Evolutionary conservation across 441 rosid species (phyloP), one percentile per base, ranked within the genome.

Genomic region (Populus hybrid): DNA sequence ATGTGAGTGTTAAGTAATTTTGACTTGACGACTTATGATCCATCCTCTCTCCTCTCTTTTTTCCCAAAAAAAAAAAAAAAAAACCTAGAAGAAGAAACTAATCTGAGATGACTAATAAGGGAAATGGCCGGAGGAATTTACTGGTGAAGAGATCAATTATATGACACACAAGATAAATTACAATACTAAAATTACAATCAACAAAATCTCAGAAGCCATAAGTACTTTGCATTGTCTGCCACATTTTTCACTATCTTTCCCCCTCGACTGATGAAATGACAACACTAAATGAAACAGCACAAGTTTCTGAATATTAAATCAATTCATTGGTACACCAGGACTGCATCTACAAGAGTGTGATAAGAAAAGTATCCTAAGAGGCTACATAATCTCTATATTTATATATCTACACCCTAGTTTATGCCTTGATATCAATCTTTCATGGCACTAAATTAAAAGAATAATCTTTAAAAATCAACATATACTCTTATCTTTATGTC

Each of bases 161-260:
- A 50, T 33, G 20, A 66, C 35, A 56, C 28, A 59, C 12, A 29
- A 26, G 33, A 75, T 64, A 64, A 11, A 28, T 10, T 68, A 53
- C 21, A 18, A 53, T 53, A 6, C 64, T n/a, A 9, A 21, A 59
- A 8, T n/a, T 9, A 10, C 2, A 50, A 28, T 68, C 28, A 69
- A 38, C 20, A 29, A 33, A 33, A 73, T 73, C 20, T 33, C n/a
- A 35, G 9, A 33, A 73, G 23, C n/a, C 36, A 73, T 35, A 29
- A 79, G 56, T 29, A 65, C 77, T 68, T 75, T 42, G 31, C 31
- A 29, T 20, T 82, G 87, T 85, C 87, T 75, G 86, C 86, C 84
- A 84, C 79, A 65, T 73, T 59, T n/a, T 59, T 68, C 76, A 73
- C 3, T 64, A 11, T 78, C 9, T 35, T 50, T 71, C 63, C 53